A percentile compares a stretch with the other conserved stretches of the same genome.
Evolutionary conservation across 139 green algal genomes (phyloP).

Genomic region (Micractinium conductrix): DNA sequence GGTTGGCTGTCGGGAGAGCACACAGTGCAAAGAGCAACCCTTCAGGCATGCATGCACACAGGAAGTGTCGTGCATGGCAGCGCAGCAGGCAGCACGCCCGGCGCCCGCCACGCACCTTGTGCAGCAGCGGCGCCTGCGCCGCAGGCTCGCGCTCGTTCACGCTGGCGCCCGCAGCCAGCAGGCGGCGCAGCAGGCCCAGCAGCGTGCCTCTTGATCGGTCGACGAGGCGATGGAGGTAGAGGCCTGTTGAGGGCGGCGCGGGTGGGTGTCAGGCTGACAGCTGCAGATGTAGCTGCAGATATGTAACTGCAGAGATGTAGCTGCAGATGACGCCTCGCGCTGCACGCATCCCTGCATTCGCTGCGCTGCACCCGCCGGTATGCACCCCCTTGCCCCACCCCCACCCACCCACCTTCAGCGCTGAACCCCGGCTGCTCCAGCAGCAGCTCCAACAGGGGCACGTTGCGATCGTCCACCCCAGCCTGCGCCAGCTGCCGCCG

Average conservation of each 20-base stretch:
- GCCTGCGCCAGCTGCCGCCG: slow-evolving; percentile 15
- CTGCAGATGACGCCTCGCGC: too few relatives aligned
- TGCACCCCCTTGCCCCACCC: neutral
- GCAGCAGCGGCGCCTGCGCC: neutral
- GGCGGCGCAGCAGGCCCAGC: neutral
- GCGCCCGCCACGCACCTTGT: neutral
- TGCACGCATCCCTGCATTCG: too few relatives aligned
- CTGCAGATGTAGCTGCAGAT: neutral
- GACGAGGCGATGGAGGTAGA: slow-evolving; percentile 22
- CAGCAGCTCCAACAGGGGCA: slow-evolving; percentile 30
- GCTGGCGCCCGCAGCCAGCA: slow-evolving; percentile 18
- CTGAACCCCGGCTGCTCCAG: slow-evolving; percentile 21
- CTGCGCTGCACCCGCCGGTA: too few relatives aligned
- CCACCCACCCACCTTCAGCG: neutral
- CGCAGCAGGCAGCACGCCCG: too few relatives aligned
- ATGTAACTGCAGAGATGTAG: too few relatives aligned
- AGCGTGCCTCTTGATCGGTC: neutral
- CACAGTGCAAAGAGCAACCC: too few relatives aligned
- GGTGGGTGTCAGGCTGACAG: neutral
- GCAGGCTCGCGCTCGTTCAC: slow-evolving; percentile 7
- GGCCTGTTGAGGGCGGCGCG: neutral
- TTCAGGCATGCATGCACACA: too few relatives aligned
- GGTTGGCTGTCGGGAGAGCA: too few relatives aligned
- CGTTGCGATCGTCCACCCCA: slow-evolving; percentile 13
- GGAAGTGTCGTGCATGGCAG: too few relatives aligned